Evolutionary conservation across 495 filamentous ascomycete genomes (phyloP).

Genomic region (Penicillium psychrofluorescens): DNA sequence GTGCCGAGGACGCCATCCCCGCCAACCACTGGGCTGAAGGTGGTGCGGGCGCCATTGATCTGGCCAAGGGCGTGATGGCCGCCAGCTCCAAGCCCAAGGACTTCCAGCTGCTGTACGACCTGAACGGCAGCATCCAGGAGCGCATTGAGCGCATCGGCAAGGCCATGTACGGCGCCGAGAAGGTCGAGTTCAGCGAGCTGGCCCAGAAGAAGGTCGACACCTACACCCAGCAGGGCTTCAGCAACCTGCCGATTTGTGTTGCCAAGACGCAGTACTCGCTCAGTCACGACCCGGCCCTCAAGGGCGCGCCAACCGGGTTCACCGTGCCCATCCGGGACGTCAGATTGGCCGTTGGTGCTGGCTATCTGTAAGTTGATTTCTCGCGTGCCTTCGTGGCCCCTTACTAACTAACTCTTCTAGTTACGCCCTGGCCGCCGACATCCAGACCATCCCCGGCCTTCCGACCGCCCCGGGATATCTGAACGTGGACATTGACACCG

Average conservation of each 20-base stretch:
- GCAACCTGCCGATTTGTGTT: slow-evolving; percentile 88
- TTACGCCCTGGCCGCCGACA: slow-evolving; percentile 92
- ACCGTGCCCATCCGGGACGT: slow-evolving; percentile 94
- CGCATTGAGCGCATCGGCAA: slow-evolving; percentile 88
- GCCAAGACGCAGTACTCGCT: slow-evolving; percentile 98
- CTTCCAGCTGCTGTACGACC: slow-evolving; percentile 80
- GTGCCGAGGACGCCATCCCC: slow-evolving; percentile 86
- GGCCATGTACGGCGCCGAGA: slow-evolving; percentile 87
- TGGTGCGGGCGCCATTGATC: slow-evolving; percentile 81
- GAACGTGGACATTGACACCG: slow-evolving; percentile 88
- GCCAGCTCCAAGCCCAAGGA: slow-evolving; percentile 79
- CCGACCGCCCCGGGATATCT: slow-evolving; percentile 94
- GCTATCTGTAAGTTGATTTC: slow-evolving; percentile 63
- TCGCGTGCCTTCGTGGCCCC: background rate
- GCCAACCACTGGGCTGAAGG: slow-evolving; percentile 98
- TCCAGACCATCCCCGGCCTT: slow-evolving; percentile 94
- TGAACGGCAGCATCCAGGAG: slow-evolving; percentile 75
- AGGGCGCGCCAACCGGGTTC: slow-evolving; percentile 95
- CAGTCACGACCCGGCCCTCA: slow-evolving; percentile 86
- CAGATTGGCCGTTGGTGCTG: slow-evolving; percentile 84
- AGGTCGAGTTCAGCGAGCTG: slow-evolving; percentile 87
- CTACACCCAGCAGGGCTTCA: slow-evolving; percentile 87
- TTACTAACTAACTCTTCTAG: slow-evolving; percentile 29
- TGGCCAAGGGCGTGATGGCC: slow-evolving; percentile 80
- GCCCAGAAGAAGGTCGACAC: slow-evolving; percentile 94